These are phyloP conservation scores for Aspergillus arachidicola DNA, from an alignment of 2,329 filamentous ascomycete genomes.

Conservation along the genomic window DNA sequence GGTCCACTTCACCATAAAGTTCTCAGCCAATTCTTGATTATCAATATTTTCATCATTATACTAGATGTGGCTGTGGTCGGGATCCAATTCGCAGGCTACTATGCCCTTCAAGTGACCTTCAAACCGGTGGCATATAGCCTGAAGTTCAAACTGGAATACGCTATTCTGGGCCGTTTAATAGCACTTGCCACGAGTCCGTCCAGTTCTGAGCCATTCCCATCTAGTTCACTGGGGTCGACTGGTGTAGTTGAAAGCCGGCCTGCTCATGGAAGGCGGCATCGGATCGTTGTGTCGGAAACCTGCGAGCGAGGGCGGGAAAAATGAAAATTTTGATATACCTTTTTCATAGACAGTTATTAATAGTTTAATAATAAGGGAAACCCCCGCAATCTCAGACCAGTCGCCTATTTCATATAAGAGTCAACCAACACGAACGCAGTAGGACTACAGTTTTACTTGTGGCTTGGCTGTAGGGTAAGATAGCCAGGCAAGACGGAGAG, in stretches of 20 bases:
- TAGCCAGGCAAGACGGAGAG: too few relatives aligned
- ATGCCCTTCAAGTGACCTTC: constrained; percentile 46
- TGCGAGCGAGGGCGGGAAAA: neutral
- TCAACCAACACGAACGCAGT: too few relatives aligned
- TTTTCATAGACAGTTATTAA: neutral
- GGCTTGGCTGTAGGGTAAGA: too few relatives aligned
- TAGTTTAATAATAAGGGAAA: neutral
- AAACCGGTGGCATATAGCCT: constrained; percentile 51
- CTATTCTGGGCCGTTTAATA: neutral
- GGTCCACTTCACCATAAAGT: constrained; percentile 34
- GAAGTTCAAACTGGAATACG: constrained; percentile 51
- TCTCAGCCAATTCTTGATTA: constrained; percentile 50
- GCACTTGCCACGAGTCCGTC: neutral
- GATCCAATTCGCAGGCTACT: constrained; percentile 44
- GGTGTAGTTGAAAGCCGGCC: neutral
- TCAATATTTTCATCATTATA: constrained; percentile 50
- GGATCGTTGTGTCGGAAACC: neutral
- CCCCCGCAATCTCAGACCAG: neutral
- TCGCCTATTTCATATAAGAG: neutral
- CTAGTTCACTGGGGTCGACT: neutral
- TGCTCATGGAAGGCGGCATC: neutral
- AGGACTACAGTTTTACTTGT: too few relatives aligned
- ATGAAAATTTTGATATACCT: neutral
- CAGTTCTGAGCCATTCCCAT: neutral
- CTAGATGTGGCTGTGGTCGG: constrained; percentile 47